phyloP scores from a whole-genome alignment of 106 monocot genomes.

The Dactylorhiza incarnata region DNA sequence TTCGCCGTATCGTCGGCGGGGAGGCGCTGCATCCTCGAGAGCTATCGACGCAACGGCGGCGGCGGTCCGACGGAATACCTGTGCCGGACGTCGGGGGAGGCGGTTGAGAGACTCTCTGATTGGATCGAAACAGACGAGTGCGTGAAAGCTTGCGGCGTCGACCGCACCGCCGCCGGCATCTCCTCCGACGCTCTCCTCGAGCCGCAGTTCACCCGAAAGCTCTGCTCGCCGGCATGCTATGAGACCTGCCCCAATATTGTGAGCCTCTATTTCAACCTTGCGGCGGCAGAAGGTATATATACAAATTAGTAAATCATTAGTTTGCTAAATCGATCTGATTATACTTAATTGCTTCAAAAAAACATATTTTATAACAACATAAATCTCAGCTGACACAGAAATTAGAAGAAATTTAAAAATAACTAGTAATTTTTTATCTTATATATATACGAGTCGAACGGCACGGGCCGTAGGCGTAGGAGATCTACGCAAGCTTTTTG shows the following conservation, averaged over 20 bases:
- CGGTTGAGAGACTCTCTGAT: conserved; percentile 1
- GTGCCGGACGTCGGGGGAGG: conserved; percentile 16
- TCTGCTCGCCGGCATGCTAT: conserved; percentile 20
- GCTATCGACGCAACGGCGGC: background rate
- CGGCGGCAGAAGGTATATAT: conserved; percentile 13
- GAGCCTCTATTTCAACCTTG: conserved; percentile 31
- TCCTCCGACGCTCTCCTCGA: conserved; percentile 25
- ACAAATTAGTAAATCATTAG: too few relatives aligned
- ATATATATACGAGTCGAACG: too few relatives aligned
- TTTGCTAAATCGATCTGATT: too few relatives aligned
- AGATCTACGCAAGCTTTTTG: too few relatives aligned
- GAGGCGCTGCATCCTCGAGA: conserved; percentile 34
- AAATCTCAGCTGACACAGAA: too few relatives aligned
- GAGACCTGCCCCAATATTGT: conserved; percentile 21
- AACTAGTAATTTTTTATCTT: too few relatives aligned
- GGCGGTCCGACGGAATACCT: background rate
- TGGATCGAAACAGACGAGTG: conserved; percentile 30
- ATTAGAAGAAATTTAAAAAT: too few relatives aligned
- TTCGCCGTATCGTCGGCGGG: conserved; percentile 30
- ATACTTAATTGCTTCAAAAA: too few relatives aligned
- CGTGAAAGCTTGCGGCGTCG: conserved; percentile 23
- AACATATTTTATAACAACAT: too few relatives aligned
- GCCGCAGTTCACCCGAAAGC: conserved; percentile 2
- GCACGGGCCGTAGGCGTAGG: too few relatives aligned
- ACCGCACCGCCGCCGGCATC: conserved; percentile 16